Evolutionary conservation across 768 basidiomycete genomes (phyloP).

Genomic region (Suillus fuscotomentosus): DNA sequence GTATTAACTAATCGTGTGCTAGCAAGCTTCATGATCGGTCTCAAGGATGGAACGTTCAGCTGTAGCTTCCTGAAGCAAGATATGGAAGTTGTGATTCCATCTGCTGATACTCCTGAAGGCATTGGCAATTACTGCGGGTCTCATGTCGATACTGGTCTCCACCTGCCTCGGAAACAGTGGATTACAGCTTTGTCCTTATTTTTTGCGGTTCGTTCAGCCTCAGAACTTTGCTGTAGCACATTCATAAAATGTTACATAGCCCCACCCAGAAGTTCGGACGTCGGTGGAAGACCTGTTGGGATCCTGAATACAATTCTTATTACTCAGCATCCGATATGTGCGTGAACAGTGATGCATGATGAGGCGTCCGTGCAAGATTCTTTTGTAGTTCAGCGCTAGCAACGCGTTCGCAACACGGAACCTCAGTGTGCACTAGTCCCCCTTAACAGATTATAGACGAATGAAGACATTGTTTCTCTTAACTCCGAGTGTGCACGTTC

Average conservation of each 20-base stretch:
- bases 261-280: slow-evolving; percentile 21
- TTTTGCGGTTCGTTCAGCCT: slow-evolving; percentile 72
- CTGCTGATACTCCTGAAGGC: slow-evolving; percentile 74
- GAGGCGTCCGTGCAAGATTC: not conserved
- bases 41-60: slow-evolving; percentile 46
- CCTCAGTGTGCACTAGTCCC: not conserved
- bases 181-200: slow-evolving; percentile 65
- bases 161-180: slow-evolving; percentile 55
- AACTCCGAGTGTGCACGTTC: not conserved
- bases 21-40: not conserved
- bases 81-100: slow-evolving; percentile 97
- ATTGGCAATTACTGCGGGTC: slow-evolving; percentile 46
- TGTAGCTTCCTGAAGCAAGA: slow-evolving; percentile 91
- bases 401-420: not conserved
- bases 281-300: slow-evolving; percentile 4
- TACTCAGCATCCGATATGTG: slow-evolving; percentile 50
- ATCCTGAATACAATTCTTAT: slow-evolving; percentile 42
- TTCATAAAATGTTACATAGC: slow-evolving; percentile 22
- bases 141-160: slow-evolving; percentile 81
- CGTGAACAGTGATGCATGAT: not conserved
- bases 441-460: not conserved
- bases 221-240: slow-evolving; percentile 42
- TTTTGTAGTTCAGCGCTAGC: not conserved
- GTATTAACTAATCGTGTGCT: not conserved
- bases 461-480: not conserved